Evolutionary conservation across 208 protist species (phyloP).

Genomic region (Crithidia mellificae): DNA sequence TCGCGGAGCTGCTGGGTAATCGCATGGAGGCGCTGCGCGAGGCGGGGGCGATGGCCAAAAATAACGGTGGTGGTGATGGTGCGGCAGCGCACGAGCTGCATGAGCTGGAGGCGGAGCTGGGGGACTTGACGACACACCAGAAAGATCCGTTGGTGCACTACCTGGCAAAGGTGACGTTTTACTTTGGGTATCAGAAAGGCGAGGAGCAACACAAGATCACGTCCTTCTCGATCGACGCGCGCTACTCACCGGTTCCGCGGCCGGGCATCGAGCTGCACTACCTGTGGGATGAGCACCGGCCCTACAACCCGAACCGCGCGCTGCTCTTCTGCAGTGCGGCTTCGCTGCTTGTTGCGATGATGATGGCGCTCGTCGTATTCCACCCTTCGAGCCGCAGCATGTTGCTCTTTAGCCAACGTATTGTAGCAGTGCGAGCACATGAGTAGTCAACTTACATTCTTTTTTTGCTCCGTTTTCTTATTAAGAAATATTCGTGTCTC

Average conservation of each 20-base stretch:
- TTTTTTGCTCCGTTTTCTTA: not conserved
- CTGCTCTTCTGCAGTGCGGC: constrained; percentile 52
- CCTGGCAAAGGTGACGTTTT: constrained; percentile 44
- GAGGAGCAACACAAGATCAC: constrained; percentile 64
- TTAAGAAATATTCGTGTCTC: no score
- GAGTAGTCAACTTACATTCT: constrained; percentile 23
- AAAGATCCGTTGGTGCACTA: constrained; percentile 27
- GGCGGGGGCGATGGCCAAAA: no score
- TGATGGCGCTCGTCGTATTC: constrained; percentile 44
- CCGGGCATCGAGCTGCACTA: constrained; percentile 45
- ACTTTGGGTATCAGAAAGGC: constrained; percentile 65
- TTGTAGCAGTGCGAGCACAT: constrained; percentile 41
- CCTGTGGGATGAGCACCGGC: constrained; percentile 62
- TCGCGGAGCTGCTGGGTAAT: constrained; percentile 2
- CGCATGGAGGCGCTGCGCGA: constrained; percentile 1
- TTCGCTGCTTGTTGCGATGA: constrained; percentile 40
- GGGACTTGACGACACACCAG: not conserved
- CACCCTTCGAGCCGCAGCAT: constrained; percentile 31
- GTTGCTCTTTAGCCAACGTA: constrained; percentile 46
- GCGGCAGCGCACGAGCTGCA: not conserved
- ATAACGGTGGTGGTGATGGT: not conserved
- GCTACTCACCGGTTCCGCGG: constrained; percentile 38
- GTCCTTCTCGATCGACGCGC: constrained; percentile 36
- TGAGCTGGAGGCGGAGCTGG: constrained; percentile 7
- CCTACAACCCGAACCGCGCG: constrained; percentile 65